These are phyloP conservation scores for Didymella pinodella DNA, from an alignment of 2,329 filamentous ascomycete genomes.

Conservation along the genomic window DNA sequence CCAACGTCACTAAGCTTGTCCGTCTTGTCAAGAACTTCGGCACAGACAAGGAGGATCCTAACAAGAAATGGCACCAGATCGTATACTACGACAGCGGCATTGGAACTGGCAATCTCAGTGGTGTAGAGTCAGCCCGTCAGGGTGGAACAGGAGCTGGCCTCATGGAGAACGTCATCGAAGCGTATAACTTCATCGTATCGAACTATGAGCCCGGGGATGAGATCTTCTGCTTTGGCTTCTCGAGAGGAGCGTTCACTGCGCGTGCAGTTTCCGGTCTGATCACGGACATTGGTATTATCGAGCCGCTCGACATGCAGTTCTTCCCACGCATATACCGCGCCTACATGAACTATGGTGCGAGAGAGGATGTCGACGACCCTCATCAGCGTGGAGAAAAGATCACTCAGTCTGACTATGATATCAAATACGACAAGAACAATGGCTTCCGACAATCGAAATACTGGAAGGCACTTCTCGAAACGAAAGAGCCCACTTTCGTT, in stretches of 20 bases:
- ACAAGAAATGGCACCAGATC: slow-evolving; percentile 46
- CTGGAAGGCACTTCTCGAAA: slow-evolving; percentile 45
- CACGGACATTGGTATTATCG: slow-evolving; percentile 57
- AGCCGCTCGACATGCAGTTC: slow-evolving; percentile 53
- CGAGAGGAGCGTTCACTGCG: slow-evolving; percentile 57
- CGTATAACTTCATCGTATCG: slow-evolving; percentile 59
- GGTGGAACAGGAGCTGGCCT: slow-evolving; percentile 57
- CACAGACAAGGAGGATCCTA: slow-evolving; percentile 28
- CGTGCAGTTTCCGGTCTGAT: slow-evolving; percentile 54
- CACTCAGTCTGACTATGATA: not conserved
- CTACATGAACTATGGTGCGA: slow-evolving; percentile 29
- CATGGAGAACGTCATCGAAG: slow-evolving; percentile 58
- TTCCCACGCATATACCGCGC: slow-evolving; percentile 56
- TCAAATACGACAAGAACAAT: not conserved
- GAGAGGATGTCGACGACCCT: not conserved
- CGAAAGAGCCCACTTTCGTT: not conserved
- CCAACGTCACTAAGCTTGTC: slow-evolving; percentile 48
- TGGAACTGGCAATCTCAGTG: slow-evolving; percentile 44
- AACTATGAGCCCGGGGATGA: slow-evolving; percentile 60
- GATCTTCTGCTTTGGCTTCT: slow-evolving; percentile 59
- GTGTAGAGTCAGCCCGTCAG: slow-evolving; percentile 38
- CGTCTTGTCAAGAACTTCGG: slow-evolving; percentile 45
- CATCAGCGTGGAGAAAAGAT: not conserved
- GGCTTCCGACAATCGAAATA: slow-evolving; percentile 37
- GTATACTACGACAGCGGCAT: slow-evolving; percentile 50